Evolutionary conservation across 2,329 filamentous ascomycete genomes (phyloP), one percentile per base, ranked within the genome.

Genomic region (Apiospora marii): DNA sequence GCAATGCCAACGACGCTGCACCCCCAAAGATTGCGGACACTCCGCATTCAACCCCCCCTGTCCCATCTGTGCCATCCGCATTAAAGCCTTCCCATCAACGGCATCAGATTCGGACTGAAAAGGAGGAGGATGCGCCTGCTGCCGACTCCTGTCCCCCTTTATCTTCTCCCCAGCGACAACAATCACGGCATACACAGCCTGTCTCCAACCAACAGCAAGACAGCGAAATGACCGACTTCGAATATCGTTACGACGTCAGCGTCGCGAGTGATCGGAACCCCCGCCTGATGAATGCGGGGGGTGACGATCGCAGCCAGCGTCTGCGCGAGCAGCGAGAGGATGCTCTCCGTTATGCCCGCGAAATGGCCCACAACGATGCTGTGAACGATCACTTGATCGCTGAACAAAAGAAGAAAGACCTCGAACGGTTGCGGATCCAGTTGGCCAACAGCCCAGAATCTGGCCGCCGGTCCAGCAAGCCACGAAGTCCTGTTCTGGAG

Each of bases 361-460:
- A 84, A 74, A 78, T 79, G 67, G 84, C 84, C 71, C 85, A 83
- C 71, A 81, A 84, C 70, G 84, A 87, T 73, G 83, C 82, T 49
- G 86, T 88, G 75, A 85, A 83, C 46, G 83, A 87, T 75, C 84
- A 85, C 73, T 84, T 86, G 64, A 79, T 87, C 64, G 84, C 84
- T 34, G 85, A 88, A 74, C 85, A 87, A 77, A 86, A 85, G 79
- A 85, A 83, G 76, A 84, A 84, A 70, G 85, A 88, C 74, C 81
- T 86, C 30, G 83, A 83, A 68, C 83, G 85, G 71, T 82, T 87
- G 30, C 83, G 85, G 74, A 80, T 83, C 49, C 82, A 86, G 75
- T 80, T 87, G 49, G 81, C 81, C 46, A 83, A 75, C 79, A 83
- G 72, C 77, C 79, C 76, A 70, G 82, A 74, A 72, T 71, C 58